Base-by-base conservation (phyloP, 208 protist genomes). In the Wallacemonas rigidus region DNA sequence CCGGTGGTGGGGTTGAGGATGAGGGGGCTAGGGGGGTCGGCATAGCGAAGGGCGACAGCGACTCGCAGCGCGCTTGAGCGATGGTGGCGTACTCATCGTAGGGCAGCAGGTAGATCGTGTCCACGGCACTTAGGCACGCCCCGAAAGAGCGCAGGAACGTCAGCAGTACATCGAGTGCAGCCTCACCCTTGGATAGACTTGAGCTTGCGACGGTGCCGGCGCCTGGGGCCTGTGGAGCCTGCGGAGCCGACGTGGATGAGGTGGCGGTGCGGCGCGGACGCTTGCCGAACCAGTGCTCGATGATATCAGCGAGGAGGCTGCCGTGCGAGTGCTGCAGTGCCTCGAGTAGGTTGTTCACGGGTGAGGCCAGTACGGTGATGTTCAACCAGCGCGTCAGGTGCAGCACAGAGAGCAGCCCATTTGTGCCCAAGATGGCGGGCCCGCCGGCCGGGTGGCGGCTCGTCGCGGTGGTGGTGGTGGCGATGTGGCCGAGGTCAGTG, bases 321-420 rank as follows among this genome's bases (percentile, higher is more conserved):
- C 92, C 95, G 58, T 86, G 80, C 3, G 77, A 80, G 40, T 63
- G 48, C 71, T 91, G 84, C 69, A 96, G 60, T 15, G 79, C 56
- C 57, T 74, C 74, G 3, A 95, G 61, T 48, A 97, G 60, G 74
- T 91, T 81, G 43, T 74, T 71, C 2, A 90, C 78, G 6, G 90
- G 79, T 8, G 39, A 41, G 11, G 60, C 85, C 71, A 94, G 73
- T 56, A 95, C 68, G 71, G 92, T 91, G 15, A 74, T 65, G 75
- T 95, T 97, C 69, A 93, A 72, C 93, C 93, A 97, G 39, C 61
- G 57, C n/a, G 74, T 81, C 14, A 97, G 75, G 73, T 68, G 72
- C 45, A 88, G 82, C 56, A 87, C 41, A 14, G 60, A 65, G 62
- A 43, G 64, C 36, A 36, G 67, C 54, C 6, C 58, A 12, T 9